Evolutionary conservation across 1,284 basidiomycete genomes (phyloP).

Genomic region (Malassezia dermatis): DNA sequence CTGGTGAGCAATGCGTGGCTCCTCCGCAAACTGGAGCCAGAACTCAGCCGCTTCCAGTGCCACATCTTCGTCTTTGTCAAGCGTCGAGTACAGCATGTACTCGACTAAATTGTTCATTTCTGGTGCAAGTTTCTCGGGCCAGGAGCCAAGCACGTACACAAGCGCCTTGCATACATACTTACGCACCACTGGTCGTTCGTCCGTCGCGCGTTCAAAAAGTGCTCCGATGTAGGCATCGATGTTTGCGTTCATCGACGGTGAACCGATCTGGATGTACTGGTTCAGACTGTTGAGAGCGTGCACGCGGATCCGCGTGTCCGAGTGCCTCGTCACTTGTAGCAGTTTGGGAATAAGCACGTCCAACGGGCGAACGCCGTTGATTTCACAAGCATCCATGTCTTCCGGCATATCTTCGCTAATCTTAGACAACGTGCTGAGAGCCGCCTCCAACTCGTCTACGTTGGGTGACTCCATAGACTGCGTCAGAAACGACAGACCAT

Average conservation of each 20-base stretch:
- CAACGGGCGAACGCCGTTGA: conserved; percentile 54
- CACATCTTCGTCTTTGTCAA: conserved; percentile 65
- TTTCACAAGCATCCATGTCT: conserved; percentile 76
- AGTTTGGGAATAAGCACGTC: conserved; percentile 66
- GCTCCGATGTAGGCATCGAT: conserved; percentile 86
- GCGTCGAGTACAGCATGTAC: conserved; percentile 97
- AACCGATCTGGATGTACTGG: conserved; percentile 64
- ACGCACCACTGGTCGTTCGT: conserved; percentile 82
- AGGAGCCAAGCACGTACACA: conserved; percentile 77
- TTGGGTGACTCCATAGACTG: conserved; percentile 34
- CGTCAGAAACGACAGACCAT: conserved; percentile 37
- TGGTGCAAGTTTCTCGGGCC: conserved; percentile 91
- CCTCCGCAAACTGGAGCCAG: conserved; percentile 98
- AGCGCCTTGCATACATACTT: conserved; percentile 92
- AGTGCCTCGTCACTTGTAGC: conserved; percentile 62
- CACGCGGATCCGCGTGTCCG: conserved; percentile 71
- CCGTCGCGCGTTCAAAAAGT: conserved; percentile 86
- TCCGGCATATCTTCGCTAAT: conserved; percentile 93
- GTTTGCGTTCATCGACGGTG: conserved; percentile 70
- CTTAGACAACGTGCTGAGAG: conserved; percentile 87
- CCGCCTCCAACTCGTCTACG: conserved; percentile 53
- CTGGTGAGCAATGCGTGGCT: conserved; percentile 70
- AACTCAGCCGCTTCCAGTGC: conserved; percentile 85
- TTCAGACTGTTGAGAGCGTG: conserved; percentile 89
- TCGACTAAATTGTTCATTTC: conserved; percentile 91